These are phyloP conservation scores for Furcasterigmium sp. DNA, from an alignment of 2,329 filamentous ascomycete genomes.

Conservation along the genomic window DNA sequence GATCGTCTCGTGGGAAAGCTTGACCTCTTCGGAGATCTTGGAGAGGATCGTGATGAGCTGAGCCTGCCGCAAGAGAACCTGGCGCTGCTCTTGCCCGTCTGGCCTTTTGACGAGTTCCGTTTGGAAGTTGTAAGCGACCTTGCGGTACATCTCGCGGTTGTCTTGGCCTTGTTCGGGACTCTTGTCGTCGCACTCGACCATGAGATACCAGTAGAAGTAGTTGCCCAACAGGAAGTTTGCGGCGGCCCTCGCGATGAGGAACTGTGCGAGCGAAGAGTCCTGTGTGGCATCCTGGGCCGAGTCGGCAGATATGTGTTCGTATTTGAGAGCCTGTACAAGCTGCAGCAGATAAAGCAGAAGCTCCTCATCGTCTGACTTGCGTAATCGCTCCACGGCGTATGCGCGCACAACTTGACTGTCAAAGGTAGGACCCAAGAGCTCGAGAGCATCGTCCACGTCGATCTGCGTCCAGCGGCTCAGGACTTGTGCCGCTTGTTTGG, in stretches of 20 bases:
- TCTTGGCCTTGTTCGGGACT: constrained; percentile 69
- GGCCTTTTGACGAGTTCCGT: constrained; percentile 68
- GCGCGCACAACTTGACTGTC: constrained; percentile 83
- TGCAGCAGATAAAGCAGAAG: constrained; percentile 87
- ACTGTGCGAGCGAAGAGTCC: constrained; percentile 82
- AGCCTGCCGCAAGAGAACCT: constrained; percentile 76
- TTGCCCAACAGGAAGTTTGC: constrained; percentile 89
- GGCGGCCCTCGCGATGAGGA: constrained; percentile 82
- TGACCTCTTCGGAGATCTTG: constrained; percentile 84
- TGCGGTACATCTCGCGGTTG: constrained; percentile 81
- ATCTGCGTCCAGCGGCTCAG: constrained; percentile 94
- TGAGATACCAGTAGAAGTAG: constrained; percentile 96
- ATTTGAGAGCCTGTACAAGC: constrained; percentile 92
- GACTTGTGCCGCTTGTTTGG: constrained; percentile 83
- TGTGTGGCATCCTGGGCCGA: constrained; percentile 50
- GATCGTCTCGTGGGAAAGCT: constrained; percentile 71
- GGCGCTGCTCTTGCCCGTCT: constrained; percentile 67
- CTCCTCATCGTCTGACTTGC: constrained; percentile 90
- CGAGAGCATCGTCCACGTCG: constrained; percentile 92
- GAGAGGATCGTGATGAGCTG: constrained; percentile 84
- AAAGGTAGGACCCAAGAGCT: constrained; percentile 87
- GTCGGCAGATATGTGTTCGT: constrained; percentile 70
- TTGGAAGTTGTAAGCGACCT: constrained; percentile 97
- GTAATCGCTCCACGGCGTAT: constrained; percentile 86
- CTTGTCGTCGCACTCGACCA: constrained; percentile 90